Conservation (phyloP, 1,284 basidiomycete genomes). For the Malassezia obtusa region DNA sequence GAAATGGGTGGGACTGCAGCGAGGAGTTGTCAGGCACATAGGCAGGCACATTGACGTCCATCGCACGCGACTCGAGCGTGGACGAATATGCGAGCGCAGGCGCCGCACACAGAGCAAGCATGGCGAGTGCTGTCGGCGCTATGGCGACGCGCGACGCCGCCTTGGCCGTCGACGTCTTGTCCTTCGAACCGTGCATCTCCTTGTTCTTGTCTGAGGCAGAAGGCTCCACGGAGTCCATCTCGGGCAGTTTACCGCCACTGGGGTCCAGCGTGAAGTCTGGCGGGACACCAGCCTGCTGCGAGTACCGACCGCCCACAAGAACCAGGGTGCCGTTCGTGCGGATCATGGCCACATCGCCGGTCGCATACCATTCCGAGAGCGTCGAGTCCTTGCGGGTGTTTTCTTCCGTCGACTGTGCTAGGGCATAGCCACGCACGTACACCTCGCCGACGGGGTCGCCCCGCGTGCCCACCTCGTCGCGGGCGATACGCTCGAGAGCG, state of each 20-base stretch:
- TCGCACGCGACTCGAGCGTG: background rate
- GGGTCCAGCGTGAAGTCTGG: constrained; percentile 7
- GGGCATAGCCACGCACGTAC: constrained; percentile 26
- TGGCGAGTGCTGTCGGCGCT: background rate
- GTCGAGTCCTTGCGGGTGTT: background rate
- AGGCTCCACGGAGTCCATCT: background rate
- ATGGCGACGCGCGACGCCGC: background rate
- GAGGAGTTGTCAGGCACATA: too few species aligned
- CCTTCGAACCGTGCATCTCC: too few species aligned
- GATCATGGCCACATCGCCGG: constrained; percentile 33
- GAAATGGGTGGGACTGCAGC: too few species aligned
- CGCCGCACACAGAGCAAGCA: background rate
- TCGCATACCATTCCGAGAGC: constrained; percentile 22
- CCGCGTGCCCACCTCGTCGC: constrained; percentile 2
- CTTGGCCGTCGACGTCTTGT: too few species aligned
- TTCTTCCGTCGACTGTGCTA: constrained; percentile 8
- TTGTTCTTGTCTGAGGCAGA: too few species aligned
- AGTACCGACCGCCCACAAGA: constrained; percentile 18
- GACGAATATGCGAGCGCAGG: background rate
- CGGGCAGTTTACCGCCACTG: background rate
- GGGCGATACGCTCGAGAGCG: constrained; percentile 20
- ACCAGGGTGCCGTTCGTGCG: constrained; percentile 44
- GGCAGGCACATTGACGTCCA: too few species aligned
- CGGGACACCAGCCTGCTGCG: constrained; percentile 1
- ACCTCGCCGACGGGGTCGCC: constrained; percentile 37